These are phyloP conservation scores for Drosera capensis DNA, from an alignment of 148 eudicot species.

Conservation along the genomic window DNA sequence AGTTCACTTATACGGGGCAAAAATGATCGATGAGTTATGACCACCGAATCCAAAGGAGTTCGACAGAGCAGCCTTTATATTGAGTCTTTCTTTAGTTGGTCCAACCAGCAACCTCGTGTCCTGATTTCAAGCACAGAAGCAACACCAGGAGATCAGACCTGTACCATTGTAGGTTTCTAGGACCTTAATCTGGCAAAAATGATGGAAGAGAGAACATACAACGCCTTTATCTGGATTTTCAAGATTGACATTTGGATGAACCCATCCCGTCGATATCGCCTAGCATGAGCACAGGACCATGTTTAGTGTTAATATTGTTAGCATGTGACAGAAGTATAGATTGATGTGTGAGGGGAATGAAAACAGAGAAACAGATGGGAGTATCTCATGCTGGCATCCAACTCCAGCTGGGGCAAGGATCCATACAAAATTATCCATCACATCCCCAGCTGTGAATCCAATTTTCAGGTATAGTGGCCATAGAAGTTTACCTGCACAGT, in stretches of 20 bases:
- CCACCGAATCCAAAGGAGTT: slow-evolving; percentile 98
- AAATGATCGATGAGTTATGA: slow-evolving; percentile 90
- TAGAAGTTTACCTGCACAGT: slow-evolving; percentile 59
- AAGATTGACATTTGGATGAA: slow-evolving; percentile 93
- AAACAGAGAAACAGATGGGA: not conserved
- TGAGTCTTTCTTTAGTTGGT: slow-evolving; percentile 55
- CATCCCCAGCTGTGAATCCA: not conserved
- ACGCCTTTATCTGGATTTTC: slow-evolving; percentile 79
- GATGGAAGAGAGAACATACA: slow-evolving; percentile 31
- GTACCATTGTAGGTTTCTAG: too few relatives aligned
- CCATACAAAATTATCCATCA: not conserved
- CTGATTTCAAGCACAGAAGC: slow-evolving; percentile 19
- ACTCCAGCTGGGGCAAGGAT: not conserved
- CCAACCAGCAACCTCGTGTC: slow-evolving; percentile 75
- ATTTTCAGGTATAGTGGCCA: too few relatives aligned
- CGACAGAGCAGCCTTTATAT: slow-evolving; percentile 78
- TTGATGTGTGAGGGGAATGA: not conserved
- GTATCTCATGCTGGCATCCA: not conserved
- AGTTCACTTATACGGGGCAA: slow-evolving; percentile 70
- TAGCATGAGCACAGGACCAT: slow-evolving; percentile 8
- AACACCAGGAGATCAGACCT: not conserved
- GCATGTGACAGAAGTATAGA: too few relatives aligned
- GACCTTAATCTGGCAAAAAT: not conserved
- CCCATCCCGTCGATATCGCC: slow-evolving; percentile 95
- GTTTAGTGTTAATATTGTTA: not conserved